Evolutionary conservation across 345 rosid species (phyloP), one percentile per base, ranked within the genome.

Genomic region (Noccaea bulbosa): DNA sequence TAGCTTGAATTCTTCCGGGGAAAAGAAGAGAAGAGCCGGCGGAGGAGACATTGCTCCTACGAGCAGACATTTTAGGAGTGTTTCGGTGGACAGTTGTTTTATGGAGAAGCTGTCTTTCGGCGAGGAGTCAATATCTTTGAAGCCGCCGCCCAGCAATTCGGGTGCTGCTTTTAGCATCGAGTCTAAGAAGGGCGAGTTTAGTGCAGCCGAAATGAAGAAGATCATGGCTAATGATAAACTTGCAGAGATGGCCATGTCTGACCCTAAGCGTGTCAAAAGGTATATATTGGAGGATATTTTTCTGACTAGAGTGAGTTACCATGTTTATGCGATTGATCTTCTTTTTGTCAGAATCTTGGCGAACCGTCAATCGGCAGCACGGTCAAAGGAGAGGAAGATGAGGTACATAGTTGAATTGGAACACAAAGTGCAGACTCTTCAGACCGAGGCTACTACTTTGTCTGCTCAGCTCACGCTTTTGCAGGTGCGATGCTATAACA

Each of bases 371-470:
- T 93, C 98, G 35, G 98, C 97, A 72, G 98, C 98, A 20, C 92
- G 98, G 22, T 93, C 98, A 24, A 93, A 93, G 73, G 98, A 93
- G 78, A 79, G 98, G 79, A 93, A 93, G 84, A 87, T 86, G 98
- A 82, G 92, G 41, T 93, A 93, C 56, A 93, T 93, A 33, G 86
- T 89, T 0, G 98, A 93, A 81, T 72, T 93, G 81, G 97, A 93
- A 69, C 98, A 93, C 70, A 93, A 93, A 82, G 98, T 93, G 69
- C 98, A 93, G 80, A 90, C 98, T 45, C 82, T 93, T 68, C 98
- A 93, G 84, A 91, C 93, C 2, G 97, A 93, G 76, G 98, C 98
- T 50, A 93, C 98, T 35, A 87, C 98, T 48, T 83, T 93, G 77
- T 93, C 98, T 74, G 97, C 97, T 5, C 98, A 88, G 80, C 90